These are phyloP conservation scores for Colletotrichum eleusines DNA, from an alignment of 2,329 filamentous ascomycete genomes.

Conservation along the genomic window DNA sequence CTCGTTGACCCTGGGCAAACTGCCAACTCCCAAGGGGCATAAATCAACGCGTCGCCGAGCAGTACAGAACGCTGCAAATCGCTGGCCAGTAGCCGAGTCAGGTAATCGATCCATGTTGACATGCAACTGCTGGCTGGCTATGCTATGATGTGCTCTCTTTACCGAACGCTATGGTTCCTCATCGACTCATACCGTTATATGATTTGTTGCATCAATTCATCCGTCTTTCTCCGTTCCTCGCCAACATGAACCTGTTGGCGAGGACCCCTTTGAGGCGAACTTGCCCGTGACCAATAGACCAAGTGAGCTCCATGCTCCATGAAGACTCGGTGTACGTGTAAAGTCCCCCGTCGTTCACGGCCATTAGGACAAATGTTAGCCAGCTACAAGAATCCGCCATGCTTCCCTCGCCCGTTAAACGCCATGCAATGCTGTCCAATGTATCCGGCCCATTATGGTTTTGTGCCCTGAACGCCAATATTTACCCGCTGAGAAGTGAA, in stretches of 20 bases:
- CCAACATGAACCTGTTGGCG: background rate
- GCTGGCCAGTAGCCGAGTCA: constrained; percentile 13
- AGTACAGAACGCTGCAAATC: background rate
- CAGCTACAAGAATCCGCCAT: constrained; percentile 15
- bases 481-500: constrained; percentile 21
- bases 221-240: background rate
- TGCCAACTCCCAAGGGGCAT: too few relatives aligned
- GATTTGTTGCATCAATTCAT: constrained; percentile 1
- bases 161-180: background rate
- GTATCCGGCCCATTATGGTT: constrained; percentile 9
- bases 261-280: background rate
- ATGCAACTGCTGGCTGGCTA: constrained; percentile 9
- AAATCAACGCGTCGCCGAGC: too few relatives aligned
- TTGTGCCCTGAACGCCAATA: constrained; percentile 26
- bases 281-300: background rate
- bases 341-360: background rate
- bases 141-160: constrained; percentile 16
- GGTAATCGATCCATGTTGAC: constrained; percentile 10
- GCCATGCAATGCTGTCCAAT: constrained; percentile 41
- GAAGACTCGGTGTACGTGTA: background rate
- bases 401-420: constrained; percentile 30
- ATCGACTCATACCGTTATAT: background rate
- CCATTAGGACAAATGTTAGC: constrained; percentile 13
- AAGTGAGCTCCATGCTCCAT: background rate
- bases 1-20: too few relatives aligned